Percentiles rank a stretch among this genome's conserved stretches.
These are phyloP conservation scores for Lepraria neglecta DNA, from an alignment of 495 filamentous ascomycete species.

Conservation along the genomic window DNA sequence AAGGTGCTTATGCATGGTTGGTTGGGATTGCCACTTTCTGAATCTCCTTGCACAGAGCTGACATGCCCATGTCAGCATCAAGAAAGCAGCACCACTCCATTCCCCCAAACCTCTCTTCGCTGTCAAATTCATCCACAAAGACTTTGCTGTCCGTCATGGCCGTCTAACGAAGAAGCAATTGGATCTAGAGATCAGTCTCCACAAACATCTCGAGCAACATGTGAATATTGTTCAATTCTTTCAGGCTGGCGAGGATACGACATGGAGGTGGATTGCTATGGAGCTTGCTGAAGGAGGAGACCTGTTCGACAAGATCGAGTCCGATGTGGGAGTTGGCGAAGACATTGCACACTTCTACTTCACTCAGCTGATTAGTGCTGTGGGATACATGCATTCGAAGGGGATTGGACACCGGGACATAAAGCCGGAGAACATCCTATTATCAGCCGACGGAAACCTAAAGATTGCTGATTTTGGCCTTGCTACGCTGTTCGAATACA, in stretches of 20 bases:
- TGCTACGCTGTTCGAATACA: slow-evolving; percentile 85
- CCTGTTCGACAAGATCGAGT: slow-evolving; percentile 98
- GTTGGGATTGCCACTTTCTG: slow-evolving; percentile 31
- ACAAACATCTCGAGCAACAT: slow-evolving; percentile 80
- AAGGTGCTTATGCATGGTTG: slow-evolving; percentile 95
- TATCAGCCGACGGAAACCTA: slow-evolving; percentile 75
- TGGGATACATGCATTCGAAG: slow-evolving; percentile 91
- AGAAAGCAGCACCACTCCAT: slow-evolving; percentile 77
- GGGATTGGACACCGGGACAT: slow-evolving; percentile 85
- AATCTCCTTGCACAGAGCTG: slow-evolving; percentile 10
- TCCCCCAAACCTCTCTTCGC: slow-evolving; percentile 74
- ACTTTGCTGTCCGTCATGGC: slow-evolving; percentile 81
- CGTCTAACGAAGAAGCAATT: slow-evolving; percentile 84
- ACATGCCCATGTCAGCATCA: slow-evolving; percentile 56
- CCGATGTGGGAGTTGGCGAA: slow-evolving; percentile 84
- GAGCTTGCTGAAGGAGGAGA: slow-evolving; percentile 94
- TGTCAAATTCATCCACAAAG: slow-evolving; percentile 95
- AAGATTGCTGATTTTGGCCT: slow-evolving; percentile 98
- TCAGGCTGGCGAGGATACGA: slow-evolving; percentile 71
- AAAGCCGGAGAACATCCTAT: slow-evolving; percentile 84
- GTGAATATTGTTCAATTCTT: slow-evolving; percentile 91
- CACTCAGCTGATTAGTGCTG: slow-evolving; percentile 78
- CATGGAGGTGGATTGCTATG: slow-evolving; percentile 99
- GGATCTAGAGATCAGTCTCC: slow-evolving; percentile 78
- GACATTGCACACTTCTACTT: slow-evolving; percentile 97